A percentile compares a stretch with the other conserved stretches of the same genome.
phyloP scores from a whole-genome alignment of 345 rosid species.

The Euphorbia peplus region DNA sequence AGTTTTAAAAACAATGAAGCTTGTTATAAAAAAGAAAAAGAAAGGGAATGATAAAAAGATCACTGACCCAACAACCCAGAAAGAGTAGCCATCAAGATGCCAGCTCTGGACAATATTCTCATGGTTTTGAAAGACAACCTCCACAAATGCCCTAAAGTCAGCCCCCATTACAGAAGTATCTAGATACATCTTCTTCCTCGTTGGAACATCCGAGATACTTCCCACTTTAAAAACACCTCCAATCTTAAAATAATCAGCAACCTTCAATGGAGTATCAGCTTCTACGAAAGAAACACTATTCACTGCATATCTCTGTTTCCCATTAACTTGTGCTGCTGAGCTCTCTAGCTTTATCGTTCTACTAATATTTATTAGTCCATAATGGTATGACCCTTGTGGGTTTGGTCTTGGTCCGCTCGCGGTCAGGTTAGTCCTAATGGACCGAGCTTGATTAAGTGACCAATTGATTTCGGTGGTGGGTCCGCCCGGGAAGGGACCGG shows the following conservation, averaged over 20 bases:
- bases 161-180: conserved; percentile 83
- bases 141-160: conserved; percentile 54
- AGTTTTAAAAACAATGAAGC: neutral
- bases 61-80: conserved; percentile 90
- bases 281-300: conserved; percentile 68
- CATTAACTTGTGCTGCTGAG: conserved; percentile 52
- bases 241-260: conserved; percentile 83
- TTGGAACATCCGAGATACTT: conserved; percentile 55
- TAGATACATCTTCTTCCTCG: conserved; percentile 32
- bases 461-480: conserved; percentile 50
- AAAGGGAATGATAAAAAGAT: neutral
- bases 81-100: conserved; percentile 77
- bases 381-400: conserved; percentile 96
- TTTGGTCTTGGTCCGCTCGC: conserved; percentile 96
- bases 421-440: conserved; percentile 77
- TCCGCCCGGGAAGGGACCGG: conserved; percentile 47
- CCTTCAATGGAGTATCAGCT: conserved; percentile 73
- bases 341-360: conserved; percentile 60
- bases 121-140: conserved; percentile 71
- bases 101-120: conserved; percentile 75
- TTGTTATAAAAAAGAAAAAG: neutral
- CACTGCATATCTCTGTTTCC: conserved; percentile 76
- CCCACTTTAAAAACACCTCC: conserved; percentile 60
- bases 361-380: conserved; percentile 58
- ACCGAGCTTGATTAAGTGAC: conserved; percentile 79